phyloP scores from a whole-genome alignment of 2,329 filamentous ascomycete species.

The Xylaria sp. region DNA sequence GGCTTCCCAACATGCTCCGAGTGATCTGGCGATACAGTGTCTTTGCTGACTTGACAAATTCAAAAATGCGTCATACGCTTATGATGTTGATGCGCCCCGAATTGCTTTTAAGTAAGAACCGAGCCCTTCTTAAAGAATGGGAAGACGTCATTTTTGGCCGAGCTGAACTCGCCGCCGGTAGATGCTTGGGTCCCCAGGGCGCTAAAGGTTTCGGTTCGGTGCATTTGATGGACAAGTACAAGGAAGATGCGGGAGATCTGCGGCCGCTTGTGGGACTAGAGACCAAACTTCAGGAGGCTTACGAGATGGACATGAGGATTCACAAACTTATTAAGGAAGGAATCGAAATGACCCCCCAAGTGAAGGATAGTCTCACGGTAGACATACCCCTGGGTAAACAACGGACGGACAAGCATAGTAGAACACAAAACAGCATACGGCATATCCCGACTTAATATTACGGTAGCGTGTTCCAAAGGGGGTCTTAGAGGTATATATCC shows the following conservation, averaged over 20 bases:
- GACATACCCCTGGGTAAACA: constrained; percentile 41
- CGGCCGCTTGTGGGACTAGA: constrained; percentile 35
- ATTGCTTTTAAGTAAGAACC: constrained; percentile 9
- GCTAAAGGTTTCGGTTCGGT: constrained; percentile 4
- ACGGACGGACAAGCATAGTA: not conserved
- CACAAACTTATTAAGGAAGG: constrained; percentile 40
- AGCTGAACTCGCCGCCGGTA: constrained; percentile 39
- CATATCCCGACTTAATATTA: not conserved
- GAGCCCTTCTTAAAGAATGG: constrained; percentile 44
- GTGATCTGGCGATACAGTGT: constrained; percentile 48
- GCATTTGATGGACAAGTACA: constrained; percentile 39
- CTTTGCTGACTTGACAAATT: constrained; percentile 32
- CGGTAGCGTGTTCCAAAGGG: not conserved
- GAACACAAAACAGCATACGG: not conserved
- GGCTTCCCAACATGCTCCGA: constrained; percentile 48
- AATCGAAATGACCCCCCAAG: constrained; percentile 28
- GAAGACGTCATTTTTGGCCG: constrained; percentile 46
- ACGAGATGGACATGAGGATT: constrained; percentile 44
- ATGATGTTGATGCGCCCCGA: constrained; percentile 36
- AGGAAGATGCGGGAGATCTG: constrained; percentile 24
- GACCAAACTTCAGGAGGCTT: constrained; percentile 46
- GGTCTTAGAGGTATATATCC: not conserved
- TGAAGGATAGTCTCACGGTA: constrained; percentile 41
- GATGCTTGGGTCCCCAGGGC: constrained; percentile 10
- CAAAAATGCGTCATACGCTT: constrained; percentile 43